phyloP scores from a whole-genome alignment of 306 rosid genomes.

The Casuarina cunninghamiana region DNA sequence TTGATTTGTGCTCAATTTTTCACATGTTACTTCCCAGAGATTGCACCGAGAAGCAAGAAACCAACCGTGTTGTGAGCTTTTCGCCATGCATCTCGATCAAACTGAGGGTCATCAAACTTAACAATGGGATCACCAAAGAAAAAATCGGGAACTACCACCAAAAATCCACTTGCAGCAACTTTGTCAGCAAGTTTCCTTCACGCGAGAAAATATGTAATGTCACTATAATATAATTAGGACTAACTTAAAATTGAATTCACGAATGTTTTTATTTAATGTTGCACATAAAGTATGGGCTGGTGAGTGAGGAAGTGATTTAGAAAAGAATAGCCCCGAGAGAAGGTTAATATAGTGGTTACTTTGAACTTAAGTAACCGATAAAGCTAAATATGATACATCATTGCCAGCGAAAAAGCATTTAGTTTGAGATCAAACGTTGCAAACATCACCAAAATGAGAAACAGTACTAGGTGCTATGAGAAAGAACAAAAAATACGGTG shows the following conservation, averaged over 20 bases:
- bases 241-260: background rate
- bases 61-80: conserved; percentile 48
- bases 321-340: no score
- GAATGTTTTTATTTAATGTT: background rate
- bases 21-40: background rate
- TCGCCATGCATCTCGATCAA: conserved; percentile 31
- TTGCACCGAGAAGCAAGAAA: conserved; percentile 9
- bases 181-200: conserved; percentile 66
- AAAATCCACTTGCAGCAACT: conserved; percentile 49
- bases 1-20: background rate
- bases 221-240: background rate
- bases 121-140: conserved; percentile 39
- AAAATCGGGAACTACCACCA: conserved; percentile 68
- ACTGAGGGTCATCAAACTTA: conserved; percentile 31
- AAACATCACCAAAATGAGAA: background rate
- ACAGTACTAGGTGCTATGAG: background rate
- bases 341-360: no score
- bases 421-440: background rate
- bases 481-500: background rate
- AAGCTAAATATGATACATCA: no score
- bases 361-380: no score
- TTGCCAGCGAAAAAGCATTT: background rate
- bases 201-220: conserved; percentile 12
- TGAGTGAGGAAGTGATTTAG: background rate
- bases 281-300: background rate